phyloP scores from a whole-genome alignment of 148 eudicot genomes.

The Rhododendron henanense region DNA sequence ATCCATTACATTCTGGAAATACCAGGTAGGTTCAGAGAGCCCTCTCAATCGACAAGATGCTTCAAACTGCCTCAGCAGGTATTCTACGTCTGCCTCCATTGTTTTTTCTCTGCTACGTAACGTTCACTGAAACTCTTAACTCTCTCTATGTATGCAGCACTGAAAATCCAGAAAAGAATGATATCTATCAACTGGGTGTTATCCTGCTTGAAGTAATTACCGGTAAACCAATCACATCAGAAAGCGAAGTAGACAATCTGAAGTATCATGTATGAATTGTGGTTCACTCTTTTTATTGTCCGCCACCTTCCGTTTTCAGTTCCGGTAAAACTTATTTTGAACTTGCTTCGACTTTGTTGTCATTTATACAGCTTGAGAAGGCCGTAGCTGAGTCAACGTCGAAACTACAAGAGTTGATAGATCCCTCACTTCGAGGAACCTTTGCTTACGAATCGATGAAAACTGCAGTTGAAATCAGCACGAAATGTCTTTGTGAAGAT shows the following conservation, averaged over 20 bases:
- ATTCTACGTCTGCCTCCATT: not conserved
- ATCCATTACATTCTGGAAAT: not conserved
- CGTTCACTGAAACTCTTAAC: not conserved
- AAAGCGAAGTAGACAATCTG: slow-evolving; percentile 43
- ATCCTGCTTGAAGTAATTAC: slow-evolving; percentile 73
- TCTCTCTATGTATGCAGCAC: slow-evolving; percentile 4
- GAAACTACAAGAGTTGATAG: slow-evolving; percentile 48
- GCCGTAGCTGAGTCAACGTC: slow-evolving; percentile 74
- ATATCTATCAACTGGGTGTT: slow-evolving; percentile 67
- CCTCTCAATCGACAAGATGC: slow-evolving; percentile 39
- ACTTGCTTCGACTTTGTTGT: not conserved
- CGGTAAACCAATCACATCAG: slow-evolving; percentile 64
- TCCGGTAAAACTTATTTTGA: not conserved
- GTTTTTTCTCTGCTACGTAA: not conserved
- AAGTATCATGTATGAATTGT: slow-evolving; percentile 49
- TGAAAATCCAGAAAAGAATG: slow-evolving; percentile 59
- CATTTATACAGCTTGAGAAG: slow-evolving; percentile 53
- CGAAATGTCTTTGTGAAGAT: slow-evolving; percentile 60
- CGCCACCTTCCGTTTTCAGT: not conserved
- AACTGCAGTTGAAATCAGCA: slow-evolving; percentile 60
- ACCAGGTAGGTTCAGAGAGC: slow-evolving; percentile 48
- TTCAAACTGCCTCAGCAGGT: slow-evolving; percentile 23
- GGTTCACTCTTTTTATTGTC: not conserved
- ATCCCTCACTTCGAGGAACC: slow-evolving; percentile 67
- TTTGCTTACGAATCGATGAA: slow-evolving; percentile 75